These are phyloP conservation scores for Bruguiera hainesii DNA, from an alignment of 441 rosid genomes.

Conservation along the genomic window DNA sequence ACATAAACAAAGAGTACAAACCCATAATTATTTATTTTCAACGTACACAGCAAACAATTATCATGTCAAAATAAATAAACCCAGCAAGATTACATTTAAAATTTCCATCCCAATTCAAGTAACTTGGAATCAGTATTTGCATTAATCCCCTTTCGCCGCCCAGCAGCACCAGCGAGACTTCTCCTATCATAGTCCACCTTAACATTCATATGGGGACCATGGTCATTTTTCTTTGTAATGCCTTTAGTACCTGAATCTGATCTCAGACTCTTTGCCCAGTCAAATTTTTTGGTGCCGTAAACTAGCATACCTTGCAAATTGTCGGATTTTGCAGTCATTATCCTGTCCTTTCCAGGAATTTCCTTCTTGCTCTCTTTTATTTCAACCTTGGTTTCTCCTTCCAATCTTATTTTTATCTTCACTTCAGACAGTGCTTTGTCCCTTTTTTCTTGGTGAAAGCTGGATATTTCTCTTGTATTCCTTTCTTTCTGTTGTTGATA, in stretches of 20 bases:
- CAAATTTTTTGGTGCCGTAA: conserved; percentile 34
- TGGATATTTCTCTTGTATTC: conserved; percentile 15
- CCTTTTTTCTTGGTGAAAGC: neutral
- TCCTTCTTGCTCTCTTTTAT: conserved; percentile 57
- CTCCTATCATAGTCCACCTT: conserved; percentile 14
- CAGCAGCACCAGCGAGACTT: conserved; percentile 1
- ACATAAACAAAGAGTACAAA: too few species aligned
- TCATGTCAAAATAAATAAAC: too few species aligned
- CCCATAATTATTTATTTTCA: too few species aligned
- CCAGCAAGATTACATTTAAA: conserved; percentile 7
- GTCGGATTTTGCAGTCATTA: conserved; percentile 16
- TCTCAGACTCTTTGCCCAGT: conserved; percentile 54
- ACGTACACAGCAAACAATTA: too few species aligned
- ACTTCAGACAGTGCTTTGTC: conserved; percentile 45
- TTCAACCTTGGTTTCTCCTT: conserved; percentile 64
- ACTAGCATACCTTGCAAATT: neutral
- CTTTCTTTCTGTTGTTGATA: conserved; percentile 56
- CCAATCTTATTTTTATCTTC: conserved; percentile 59
- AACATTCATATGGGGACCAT: conserved; percentile 7
- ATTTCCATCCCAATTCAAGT: conserved; percentile 48
- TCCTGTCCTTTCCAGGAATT: conserved; percentile 20
- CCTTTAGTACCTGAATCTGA: conserved; percentile 15
- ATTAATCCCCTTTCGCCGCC: conserved; percentile 10
- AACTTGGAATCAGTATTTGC: conserved; percentile 11
- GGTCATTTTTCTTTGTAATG: conserved; percentile 21